These are phyloP conservation scores for Croton setiger DNA, from an alignment of 441 rosid species.

Conservation along the genomic window DNA sequence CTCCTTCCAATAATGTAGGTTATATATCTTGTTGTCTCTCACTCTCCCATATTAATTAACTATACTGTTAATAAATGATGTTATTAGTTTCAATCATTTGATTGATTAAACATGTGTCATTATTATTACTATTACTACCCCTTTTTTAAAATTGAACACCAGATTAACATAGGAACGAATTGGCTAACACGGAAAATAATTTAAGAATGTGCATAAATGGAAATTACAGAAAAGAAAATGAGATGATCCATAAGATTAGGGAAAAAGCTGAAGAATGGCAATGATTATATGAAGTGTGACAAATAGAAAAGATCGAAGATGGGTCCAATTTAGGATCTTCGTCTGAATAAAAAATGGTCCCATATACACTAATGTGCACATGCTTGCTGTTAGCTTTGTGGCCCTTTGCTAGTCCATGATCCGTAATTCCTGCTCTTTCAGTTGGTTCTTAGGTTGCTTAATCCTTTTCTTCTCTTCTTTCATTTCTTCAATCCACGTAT, in stretches of 20 bases:
- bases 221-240: not conserved
- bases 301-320: slow-evolving; percentile 23
- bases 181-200: not conserved
- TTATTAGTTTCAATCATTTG: too few relatives aligned
- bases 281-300: slow-evolving; percentile 23
- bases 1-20: slow-evolving; percentile 31
- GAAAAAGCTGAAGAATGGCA: slow-evolving; percentile 20
- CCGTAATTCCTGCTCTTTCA: slow-evolving; percentile 30
- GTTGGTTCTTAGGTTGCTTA: not conserved
- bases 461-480: not conserved
- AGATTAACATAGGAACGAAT: not conserved
- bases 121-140: too few relatives aligned
- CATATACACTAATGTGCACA: slow-evolving; percentile 37
- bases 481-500: not conserved
- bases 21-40: not conserved
- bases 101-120: too few relatives aligned
- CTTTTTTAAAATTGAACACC: not conserved
- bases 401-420: slow-evolving; percentile 49
- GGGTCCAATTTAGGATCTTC: slow-evolving; percentile 33
- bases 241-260: slow-evolving; percentile 11
- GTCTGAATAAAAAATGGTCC: slow-evolving; percentile 42
- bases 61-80: not conserved
- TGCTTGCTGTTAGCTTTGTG: slow-evolving; percentile 43
- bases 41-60: not conserved
- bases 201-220: not conserved